phyloP scores from a whole-genome alignment of 129 eudicot genomes.

The Gnaphalium uliginosum region DNA sequence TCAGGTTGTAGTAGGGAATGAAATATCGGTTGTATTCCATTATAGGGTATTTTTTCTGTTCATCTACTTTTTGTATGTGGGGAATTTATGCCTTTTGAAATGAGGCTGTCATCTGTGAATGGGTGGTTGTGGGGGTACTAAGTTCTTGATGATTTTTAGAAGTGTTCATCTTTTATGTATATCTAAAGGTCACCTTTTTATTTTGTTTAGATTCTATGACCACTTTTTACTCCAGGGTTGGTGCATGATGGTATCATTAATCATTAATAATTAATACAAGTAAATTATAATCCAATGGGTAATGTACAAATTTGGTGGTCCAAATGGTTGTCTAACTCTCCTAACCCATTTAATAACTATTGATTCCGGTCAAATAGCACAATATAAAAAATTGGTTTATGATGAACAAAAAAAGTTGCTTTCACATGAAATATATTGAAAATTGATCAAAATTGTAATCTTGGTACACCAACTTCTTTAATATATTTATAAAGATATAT shows the following conservation, averaged over 20 bases:
- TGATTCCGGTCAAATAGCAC: background rate
- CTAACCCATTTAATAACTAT: background rate
- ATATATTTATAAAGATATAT: background rate
- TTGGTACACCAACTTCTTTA: background rate
- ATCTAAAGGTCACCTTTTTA: slow-evolving; percentile 22
- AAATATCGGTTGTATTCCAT: slow-evolving; percentile 39
- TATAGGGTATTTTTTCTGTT: slow-evolving; percentile 26
- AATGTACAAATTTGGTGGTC: background rate
- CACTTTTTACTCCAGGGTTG: background rate
- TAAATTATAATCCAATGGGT: slow-evolving; percentile 6
- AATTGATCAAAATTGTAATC: background rate
- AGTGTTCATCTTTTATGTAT: slow-evolving; percentile 20
- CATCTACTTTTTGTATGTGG: slow-evolving; percentile 34
- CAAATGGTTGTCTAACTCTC: slow-evolving; percentile 2
- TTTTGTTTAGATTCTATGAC: slow-evolving; percentile 13
- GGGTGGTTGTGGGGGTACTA: slow-evolving; percentile 35
- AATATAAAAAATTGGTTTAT: background rate
- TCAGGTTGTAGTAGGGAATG: slow-evolving; percentile 37
- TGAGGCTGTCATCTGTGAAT: slow-evolving; percentile 41
- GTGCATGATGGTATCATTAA: slow-evolving; percentile 3
- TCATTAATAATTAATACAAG: background rate
- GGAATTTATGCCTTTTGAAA: slow-evolving; percentile 67
- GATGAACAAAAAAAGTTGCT: background rate
- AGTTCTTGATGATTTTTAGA: slow-evolving; percentile 33
- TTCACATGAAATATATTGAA: background rate